Percentiles rank a stretch among this genome's conserved stretches.
phyloP scores from a whole-genome alignment of 2,329 filamentous ascomycete genomes.

The Thelonectria blattea region DNA sequence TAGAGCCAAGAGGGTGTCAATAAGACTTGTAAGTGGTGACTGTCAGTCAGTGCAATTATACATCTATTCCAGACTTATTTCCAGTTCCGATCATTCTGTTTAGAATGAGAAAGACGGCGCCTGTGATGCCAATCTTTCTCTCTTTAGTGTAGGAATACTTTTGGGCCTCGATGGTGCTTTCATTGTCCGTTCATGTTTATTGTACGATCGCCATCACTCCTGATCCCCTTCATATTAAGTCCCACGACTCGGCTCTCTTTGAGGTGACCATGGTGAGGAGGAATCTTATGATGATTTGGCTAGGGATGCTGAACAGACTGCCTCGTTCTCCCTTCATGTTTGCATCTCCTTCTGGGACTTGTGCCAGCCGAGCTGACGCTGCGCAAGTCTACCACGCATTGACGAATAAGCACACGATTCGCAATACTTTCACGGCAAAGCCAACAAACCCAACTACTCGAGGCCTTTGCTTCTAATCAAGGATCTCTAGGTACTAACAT shows the following conservation, averaged over 20 bases:
- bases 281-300: neutral
- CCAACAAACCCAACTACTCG: neutral
- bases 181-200: conserved; percentile 27
- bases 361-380: neutral
- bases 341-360: neutral
- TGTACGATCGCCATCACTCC: conserved; percentile 33
- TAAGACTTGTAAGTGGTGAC: conserved; percentile 48
- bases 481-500: neutral
- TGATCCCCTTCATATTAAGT: neutral
- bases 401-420: neutral
- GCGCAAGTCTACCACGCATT: conserved; percentile 11
- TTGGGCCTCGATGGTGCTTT: conserved; percentile 48
- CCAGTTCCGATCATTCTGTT: conserved; percentile 67
- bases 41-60: conserved; percentile 3
- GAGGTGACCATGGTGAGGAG: conserved; percentile 21
- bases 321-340: neutral
- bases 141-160: conserved; percentile 48
- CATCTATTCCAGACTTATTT: conserved; percentile 45
- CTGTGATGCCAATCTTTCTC: conserved; percentile 58
- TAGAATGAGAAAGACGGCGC: conserved; percentile 60
- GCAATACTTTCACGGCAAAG: neutral
- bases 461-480: neutral
- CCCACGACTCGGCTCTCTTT: conserved; percentile 13
- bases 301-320: neutral
- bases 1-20: conserved; percentile 61